Conservation (phyloP, 148 eudicot genomes). For the Hydrangea macrophylla region DNA sequence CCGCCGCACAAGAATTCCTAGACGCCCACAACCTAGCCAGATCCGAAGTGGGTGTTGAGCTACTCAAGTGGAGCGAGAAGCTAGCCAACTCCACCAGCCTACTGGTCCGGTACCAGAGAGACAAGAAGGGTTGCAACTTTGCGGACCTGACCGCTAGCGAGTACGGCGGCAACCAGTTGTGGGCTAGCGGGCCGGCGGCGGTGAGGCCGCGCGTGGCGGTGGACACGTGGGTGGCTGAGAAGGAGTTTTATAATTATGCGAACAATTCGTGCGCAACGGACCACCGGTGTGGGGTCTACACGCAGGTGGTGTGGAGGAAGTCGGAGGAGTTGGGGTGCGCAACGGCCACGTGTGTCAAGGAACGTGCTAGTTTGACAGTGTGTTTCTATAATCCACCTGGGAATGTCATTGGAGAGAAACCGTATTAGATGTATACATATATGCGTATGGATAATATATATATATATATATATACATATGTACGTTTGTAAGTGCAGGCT, state of each 20-base stretch:
- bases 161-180: conserved; percentile 72
- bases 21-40: conserved; percentile 67
- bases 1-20: conserved; percentile 44
- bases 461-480: no score
- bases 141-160: conserved; percentile 43
- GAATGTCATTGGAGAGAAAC: conserved; percentile 59
- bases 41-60: conserved; percentile 48
- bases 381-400: conserved; percentile 87
- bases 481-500: neutral
- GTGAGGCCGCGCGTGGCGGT: conserved; percentile 54
- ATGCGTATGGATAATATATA: no score
- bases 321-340: conserved; percentile 65
- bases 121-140: conserved; percentile 45
- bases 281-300: conserved; percentile 66
- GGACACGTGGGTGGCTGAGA: conserved; percentile 64
- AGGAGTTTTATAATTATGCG: conserved; percentile 42
- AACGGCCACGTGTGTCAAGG: conserved; percentile 43
- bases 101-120: conserved; percentile 46
- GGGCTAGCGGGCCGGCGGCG: conserved; percentile 32
- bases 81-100: conserved; percentile 51
- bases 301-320: conserved; percentile 83
- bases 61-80: conserved; percentile 49
- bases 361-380: conserved; percentile 39
- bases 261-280: conserved; percentile 40
- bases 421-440: conserved; percentile 49